Conservation (phyloP, 2,329 filamentous ascomycete genomes). For the Fusarium gaditjirri region DNA sequence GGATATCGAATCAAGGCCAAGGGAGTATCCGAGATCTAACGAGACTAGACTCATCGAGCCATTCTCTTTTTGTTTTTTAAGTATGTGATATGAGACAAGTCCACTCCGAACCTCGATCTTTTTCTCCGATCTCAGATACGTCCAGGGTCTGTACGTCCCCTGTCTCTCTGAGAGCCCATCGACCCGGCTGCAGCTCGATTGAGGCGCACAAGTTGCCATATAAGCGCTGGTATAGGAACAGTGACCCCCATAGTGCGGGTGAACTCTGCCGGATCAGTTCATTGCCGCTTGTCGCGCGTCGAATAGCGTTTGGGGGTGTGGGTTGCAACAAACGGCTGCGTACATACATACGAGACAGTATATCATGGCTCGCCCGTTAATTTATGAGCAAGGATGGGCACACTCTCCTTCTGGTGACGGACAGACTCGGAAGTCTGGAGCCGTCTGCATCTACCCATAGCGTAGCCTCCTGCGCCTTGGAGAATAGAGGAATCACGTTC, state of each 20-base stretch:
- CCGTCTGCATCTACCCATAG: slow-evolving; percentile 19
- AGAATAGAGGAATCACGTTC: not conserved
- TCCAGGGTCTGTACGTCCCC: not conserved
- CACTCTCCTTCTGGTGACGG: not conserved
- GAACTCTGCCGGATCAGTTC: slow-evolving; percentile 9
- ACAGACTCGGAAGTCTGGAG: not conserved
- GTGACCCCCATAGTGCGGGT: not conserved
- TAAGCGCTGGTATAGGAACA: not conserved
- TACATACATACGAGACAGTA: not conserved
- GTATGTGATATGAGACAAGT: slow-evolving; percentile 8
- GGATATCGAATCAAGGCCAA: not conserved
- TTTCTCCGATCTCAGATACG: slow-evolving; percentile 24
- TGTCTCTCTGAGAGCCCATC: slow-evolving; percentile 4
- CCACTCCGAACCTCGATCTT: slow-evolving; percentile 5
- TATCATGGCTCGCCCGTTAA: not conserved
- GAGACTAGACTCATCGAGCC: not conserved
- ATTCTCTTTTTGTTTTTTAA: not conserved
- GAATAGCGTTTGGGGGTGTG: not conserved
- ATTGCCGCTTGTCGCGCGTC: not conserved
- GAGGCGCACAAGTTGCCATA: not conserved
- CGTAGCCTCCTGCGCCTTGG: slow-evolving; percentile 5
- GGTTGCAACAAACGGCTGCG: not conserved
- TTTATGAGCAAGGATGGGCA: not conserved
- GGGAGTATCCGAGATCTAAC: not conserved
- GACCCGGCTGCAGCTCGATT: slow-evolving; percentile 1